Conservation (phyloP, 2,329 filamentous ascomycete species). For the Botrytis squamosa region DNA sequence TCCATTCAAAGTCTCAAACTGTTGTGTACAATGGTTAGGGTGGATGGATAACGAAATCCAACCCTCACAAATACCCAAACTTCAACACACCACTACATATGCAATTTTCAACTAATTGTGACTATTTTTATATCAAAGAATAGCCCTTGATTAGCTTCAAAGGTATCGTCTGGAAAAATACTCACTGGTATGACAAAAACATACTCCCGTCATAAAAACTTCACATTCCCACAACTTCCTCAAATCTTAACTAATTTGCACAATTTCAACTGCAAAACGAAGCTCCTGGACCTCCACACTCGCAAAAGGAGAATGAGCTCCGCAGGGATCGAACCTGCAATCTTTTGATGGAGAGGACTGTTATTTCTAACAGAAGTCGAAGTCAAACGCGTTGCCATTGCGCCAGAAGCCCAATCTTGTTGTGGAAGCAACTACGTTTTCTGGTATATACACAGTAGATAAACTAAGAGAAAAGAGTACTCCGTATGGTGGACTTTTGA, state of each 20-base stretch:
- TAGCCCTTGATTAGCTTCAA: neutral
- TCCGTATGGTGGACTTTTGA: neutral
- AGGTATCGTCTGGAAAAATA: neutral
- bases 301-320: neutral
- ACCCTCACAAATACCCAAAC: neutral
- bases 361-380: constrained; percentile 13
- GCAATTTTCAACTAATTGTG: neutral
- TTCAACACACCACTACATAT: neutral
- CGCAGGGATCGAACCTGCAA: constrained; percentile 15
- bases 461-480: neutral
- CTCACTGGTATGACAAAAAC: neutral
- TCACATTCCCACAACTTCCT: neutral
- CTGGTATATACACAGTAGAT: neutral
- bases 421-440: accelerated
- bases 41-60: neutral
- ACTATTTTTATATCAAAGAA: neutral
- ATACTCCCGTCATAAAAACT: neutral
- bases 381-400: constrained; percentile 20
- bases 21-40: no score
- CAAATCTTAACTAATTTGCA: neutral
- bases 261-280: neutral
- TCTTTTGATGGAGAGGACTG: constrained; percentile 6
- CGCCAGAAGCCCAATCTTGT: constrained; percentile 4
- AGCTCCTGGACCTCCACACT: accelerated
- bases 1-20: neutral